Base-by-base conservation (phyloP, 768 basidiomycete species). In the Mycena pura region DNA sequence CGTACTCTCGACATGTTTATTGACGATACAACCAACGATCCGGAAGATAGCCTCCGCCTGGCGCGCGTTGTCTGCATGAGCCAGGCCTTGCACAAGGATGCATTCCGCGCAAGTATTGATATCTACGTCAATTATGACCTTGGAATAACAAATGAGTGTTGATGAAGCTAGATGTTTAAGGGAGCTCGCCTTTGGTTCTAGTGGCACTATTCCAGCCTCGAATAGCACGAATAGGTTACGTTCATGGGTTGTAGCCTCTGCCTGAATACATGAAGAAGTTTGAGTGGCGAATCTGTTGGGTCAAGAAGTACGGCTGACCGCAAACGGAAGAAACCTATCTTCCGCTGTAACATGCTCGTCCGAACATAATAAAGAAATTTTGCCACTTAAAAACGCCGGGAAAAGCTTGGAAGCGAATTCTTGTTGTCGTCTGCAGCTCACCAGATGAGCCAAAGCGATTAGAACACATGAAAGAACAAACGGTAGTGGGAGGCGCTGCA, bases 1-100 rank as follows among this genome's bases (percentile, higher is more conserved):
- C 82, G 63, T 46, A 94, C 95, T 87, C 38, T 87, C 81, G 10
- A 80, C 78, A 34, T 87, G 84, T 73, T 95, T 93, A 72, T 98
- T 97, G 25, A 95, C 74, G n/a, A 92, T 75, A 0, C 88, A 83
- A 1, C 89, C 81, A 17, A 93, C 70, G 3, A 87, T 68, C 36
- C 87, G 82, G 67, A 84, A 79, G 2, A 81, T 84, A 25, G 86
- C 81, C 28, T 82, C 80, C 62, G 79, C 77, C 70, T 92, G 90
- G 0, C 82, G 64, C 41, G 77, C 73, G 48, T 76, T 84, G 17
- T 81, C 80, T 4, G 82, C 76, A 11, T 72, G 66, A 6, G 75
- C 68, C 21, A 92, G 73, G 38, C 82, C 80, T 92, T 92, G 95
- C 8, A 72, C 68, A 13, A 92, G 71, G 7, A 92, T 73, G 38